These are phyloP conservation scores for Theobroma grandiflorum DNA, from an alignment of 441 rosid genomes.

Conservation along the genomic window DNA sequence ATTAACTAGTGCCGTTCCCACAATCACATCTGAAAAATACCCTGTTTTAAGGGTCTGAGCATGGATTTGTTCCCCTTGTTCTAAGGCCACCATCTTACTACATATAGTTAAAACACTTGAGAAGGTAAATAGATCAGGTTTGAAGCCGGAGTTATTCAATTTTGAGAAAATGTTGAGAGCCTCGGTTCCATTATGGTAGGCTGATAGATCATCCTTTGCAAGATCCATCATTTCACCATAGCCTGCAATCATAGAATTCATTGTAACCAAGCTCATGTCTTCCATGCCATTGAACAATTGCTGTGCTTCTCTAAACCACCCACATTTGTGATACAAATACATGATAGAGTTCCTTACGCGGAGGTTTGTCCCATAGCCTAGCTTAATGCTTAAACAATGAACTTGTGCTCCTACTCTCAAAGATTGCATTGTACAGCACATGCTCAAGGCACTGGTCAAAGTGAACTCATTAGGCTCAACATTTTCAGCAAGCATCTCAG, in stretches of 20 bases:
- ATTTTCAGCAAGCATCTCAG: constrained; percentile 50
- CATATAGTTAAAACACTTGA: constrained; percentile 61
- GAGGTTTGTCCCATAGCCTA: constrained; percentile 45
- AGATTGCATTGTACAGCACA: constrained; percentile 48
- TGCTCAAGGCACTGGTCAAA: constrained; percentile 49
- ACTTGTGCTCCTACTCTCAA: constrained; percentile 50
- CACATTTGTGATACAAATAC: constrained; percentile 61
- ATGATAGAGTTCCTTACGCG: constrained; percentile 48
- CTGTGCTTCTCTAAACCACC: constrained; percentile 46
- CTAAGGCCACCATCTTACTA: constrained; percentile 47
- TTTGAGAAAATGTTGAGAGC: constrained; percentile 48
- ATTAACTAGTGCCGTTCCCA: constrained; percentile 60
- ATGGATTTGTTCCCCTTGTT: constrained; percentile 68
- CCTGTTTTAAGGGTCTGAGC: constrained; percentile 62
- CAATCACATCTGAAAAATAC: constrained; percentile 54
- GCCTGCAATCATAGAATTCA: constrained; percentile 69
- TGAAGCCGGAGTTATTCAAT: constrained; percentile 44
- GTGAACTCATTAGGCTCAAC: constrained; percentile 58
- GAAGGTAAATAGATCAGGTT: constrained; percentile 56
- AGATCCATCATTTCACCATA: constrained; percentile 55
- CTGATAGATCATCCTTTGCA: constrained; percentile 46
- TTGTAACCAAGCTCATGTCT: constrained; percentile 53
- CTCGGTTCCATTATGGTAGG: constrained; percentile 46
- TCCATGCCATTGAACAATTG: constrained; percentile 41
- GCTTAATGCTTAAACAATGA: constrained; percentile 51